These are phyloP conservation scores for Neurospora crassa DNA, from an alignment of 2,329 filamentous ascomycete genomes.

Conservation along the genomic window DNA sequence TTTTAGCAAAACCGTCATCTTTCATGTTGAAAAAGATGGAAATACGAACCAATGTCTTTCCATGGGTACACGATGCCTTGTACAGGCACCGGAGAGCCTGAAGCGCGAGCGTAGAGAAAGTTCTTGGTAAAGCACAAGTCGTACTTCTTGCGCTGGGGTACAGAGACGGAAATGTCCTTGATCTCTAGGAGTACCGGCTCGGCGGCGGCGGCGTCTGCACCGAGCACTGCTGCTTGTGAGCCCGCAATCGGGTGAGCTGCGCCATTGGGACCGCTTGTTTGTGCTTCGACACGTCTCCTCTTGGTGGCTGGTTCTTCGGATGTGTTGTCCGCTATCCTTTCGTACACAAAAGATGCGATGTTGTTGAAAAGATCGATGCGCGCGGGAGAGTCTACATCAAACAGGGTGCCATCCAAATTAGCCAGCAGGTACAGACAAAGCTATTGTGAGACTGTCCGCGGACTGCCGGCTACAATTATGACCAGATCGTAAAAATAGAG, in stretches of 20 bases:
- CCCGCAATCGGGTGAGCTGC: slow-evolving; percentile 18
- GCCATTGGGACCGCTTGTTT: slow-evolving; percentile 17
- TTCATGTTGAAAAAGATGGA: not conserved
- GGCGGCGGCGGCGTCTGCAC: slow-evolving; percentile 30
- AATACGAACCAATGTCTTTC: slow-evolving; percentile 49
- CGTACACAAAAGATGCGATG: slow-evolving; percentile 41
- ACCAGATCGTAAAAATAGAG: not conserved
- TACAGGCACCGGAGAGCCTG: slow-evolving; percentile 41
- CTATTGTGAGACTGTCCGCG: not conserved
- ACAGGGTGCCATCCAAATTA: not conserved
- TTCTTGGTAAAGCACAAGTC: slow-evolving; percentile 52
- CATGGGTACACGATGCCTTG: slow-evolving; percentile 48
- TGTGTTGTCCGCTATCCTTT: slow-evolving; percentile 26
- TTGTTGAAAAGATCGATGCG: slow-evolving; percentile 46
- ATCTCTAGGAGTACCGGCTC: slow-evolving; percentile 49
- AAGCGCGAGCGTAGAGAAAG: slow-evolving; percentile 47
- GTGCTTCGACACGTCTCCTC: slow-evolving; percentile 38
- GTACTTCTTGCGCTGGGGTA: slow-evolving; percentile 60
- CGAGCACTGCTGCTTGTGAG: slow-evolving; percentile 13
- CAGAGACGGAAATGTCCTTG: slow-evolving; percentile 57
- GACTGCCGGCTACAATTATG: not conserved
- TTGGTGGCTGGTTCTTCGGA: slow-evolving; percentile 34
- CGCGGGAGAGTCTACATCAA: slow-evolving; percentile 36
- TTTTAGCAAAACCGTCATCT: too few relatives aligned
- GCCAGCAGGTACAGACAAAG: not conserved